Percentiles rank a stretch among this genome's conserved stretches.
These are phyloP conservation scores for Rhynchospora tenuis DNA, from an alignment of 176 grass and related monocot species.

Conservation along the genomic window DNA sequence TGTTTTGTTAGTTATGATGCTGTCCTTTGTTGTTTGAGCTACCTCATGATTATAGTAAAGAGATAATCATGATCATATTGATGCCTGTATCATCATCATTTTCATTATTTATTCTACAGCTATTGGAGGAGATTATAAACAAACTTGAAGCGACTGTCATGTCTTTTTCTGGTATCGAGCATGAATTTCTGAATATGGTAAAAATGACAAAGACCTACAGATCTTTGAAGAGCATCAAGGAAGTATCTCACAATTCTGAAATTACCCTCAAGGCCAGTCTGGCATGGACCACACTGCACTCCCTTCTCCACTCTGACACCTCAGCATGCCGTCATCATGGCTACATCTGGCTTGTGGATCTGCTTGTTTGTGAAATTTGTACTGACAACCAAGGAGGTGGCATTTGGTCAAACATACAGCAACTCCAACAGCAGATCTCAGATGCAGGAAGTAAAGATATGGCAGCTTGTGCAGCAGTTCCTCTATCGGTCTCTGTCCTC, in stretches of 20 bases:
- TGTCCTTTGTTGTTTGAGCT: neutral
- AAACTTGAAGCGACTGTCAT: conserved; percentile 76
- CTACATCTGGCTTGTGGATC: conserved; percentile 96
- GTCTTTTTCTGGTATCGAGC: conserved; percentile 75
- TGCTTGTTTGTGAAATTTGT: conserved; percentile 88
- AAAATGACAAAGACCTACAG: conserved; percentile 75
- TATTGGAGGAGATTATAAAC: conserved; percentile 73
- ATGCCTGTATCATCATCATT: neutral
- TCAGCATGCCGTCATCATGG: conserved; percentile 92
- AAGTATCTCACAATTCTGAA: conserved; percentile 58
- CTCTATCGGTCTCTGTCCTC: conserved; percentile 72
- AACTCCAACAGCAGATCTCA: conserved; percentile 73
- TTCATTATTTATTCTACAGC: conserved; percentile 38
- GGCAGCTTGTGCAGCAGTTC: conserved; percentile 57
- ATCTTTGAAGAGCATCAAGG: conserved; percentile 66
- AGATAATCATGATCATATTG: conserved; percentile 9
- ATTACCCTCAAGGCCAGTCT: conserved; percentile 53
- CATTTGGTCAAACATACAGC: conserved; percentile 83
- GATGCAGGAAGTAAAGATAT: conserved; percentile 73
- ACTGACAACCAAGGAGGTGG: conserved; percentile 48
- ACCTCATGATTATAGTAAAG: neutral
- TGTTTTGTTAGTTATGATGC: neutral
- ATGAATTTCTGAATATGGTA: conserved; percentile 84
- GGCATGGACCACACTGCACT: conserved; percentile 80
- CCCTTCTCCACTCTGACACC: conserved; percentile 81